These are phyloP conservation scores for Phanerochaete sordida DNA, from an alignment of 768 basidiomycete genomes.

Conservation along the genomic window DNA sequence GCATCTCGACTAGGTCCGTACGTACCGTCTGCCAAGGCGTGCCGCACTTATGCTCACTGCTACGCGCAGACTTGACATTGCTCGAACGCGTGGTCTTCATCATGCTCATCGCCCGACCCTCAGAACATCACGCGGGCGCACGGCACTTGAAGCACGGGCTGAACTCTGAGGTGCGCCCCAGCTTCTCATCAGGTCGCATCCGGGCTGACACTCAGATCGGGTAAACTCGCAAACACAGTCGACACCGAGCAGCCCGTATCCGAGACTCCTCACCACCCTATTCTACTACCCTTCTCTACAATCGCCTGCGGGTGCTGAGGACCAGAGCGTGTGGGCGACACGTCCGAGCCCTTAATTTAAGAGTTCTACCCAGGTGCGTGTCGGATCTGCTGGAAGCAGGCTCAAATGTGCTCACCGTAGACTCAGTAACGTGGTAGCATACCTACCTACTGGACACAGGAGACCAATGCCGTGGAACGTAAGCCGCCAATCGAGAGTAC, in stretches of 20 bases:
- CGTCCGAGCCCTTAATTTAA: conserved; percentile 79
- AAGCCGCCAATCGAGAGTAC: conserved; percentile 94
- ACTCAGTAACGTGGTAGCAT: conserved; percentile 90
- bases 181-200: not conserved
- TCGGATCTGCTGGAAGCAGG: too few species aligned
- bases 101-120: conserved; percentile 91
- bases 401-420: too few species aligned
- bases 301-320: too few species aligned
- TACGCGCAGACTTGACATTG: conserved; percentile 76
- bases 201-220: conserved; percentile 47
- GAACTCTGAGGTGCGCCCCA: conserved; percentile 72
- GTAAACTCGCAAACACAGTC: conserved; percentile 97
- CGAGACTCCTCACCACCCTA: conserved; percentile 82
- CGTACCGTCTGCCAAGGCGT: conserved; percentile 26
- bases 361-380: conserved; percentile 84
- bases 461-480: conserved; percentile 84
- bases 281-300: conserved; percentile 67
- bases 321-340: too few species aligned
- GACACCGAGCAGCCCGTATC: conserved; percentile 98
- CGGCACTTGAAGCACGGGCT: conserved; percentile 92
- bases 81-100: conserved; percentile 88
- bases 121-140: conserved; percentile 93
- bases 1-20: conserved; percentile 97
- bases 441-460: conserved; percentile 96
- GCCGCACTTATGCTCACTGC: not conserved